A percentile compares a stretch with the other conserved stretches of the same genome.
Evolutionary conservation across 2,329 filamentous ascomycete species (phyloP).

Genomic region (Neoascochyta sp.): DNA sequence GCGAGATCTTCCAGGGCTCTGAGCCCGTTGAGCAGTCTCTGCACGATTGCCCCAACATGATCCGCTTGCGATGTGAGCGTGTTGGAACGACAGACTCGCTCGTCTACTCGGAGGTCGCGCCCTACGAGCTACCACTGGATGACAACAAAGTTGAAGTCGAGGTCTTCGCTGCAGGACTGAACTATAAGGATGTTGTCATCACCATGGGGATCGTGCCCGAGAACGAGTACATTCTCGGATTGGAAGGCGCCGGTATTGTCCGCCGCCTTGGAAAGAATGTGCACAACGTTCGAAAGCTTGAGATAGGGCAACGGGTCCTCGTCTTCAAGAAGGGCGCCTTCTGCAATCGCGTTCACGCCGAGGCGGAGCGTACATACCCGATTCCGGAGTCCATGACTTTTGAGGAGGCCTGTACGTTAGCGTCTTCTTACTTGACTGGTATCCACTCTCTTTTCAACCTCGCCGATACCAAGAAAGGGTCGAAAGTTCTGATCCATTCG

Average conservation of each 20-base stretch:
- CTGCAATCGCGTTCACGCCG: constrained; percentile 1
- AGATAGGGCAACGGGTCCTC: constrained; percentile 2
- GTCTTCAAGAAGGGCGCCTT: constrained; percentile 1
- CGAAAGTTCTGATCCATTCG: constrained; percentile 11
- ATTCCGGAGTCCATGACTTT: constrained; percentile 7
- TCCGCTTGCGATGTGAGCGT: constrained; percentile 7
- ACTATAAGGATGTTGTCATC: constrained; percentile 11
- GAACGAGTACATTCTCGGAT: constrained; percentile 8
- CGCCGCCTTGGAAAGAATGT: constrained; percentile 1
- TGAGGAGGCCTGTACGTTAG: constrained; percentile 7
- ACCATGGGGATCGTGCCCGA: constrained; percentile 25
- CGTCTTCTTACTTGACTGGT: constrained; percentile 2
- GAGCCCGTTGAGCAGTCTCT: constrained; percentile 1
- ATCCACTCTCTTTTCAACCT: constrained; percentile 15
- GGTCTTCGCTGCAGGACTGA: constrained; percentile 13
- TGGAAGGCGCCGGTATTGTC: constrained; percentile 11
- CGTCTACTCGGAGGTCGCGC: constrained; percentile 4
- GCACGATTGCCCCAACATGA: background rate
- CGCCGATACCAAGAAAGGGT: constrained; percentile 23
- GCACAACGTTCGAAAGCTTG: background rate
- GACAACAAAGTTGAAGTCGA: constrained; percentile 26
- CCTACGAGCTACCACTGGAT: constrained; percentile 2
- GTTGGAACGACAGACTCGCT: constrained; percentile 10
- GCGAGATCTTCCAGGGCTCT: constrained; percentile 1
- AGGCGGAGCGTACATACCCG: background rate